These are phyloP conservation scores for Microthlaspi erraticum DNA, from an alignment of 345 rosid genomes.

Conservation along the genomic window DNA sequence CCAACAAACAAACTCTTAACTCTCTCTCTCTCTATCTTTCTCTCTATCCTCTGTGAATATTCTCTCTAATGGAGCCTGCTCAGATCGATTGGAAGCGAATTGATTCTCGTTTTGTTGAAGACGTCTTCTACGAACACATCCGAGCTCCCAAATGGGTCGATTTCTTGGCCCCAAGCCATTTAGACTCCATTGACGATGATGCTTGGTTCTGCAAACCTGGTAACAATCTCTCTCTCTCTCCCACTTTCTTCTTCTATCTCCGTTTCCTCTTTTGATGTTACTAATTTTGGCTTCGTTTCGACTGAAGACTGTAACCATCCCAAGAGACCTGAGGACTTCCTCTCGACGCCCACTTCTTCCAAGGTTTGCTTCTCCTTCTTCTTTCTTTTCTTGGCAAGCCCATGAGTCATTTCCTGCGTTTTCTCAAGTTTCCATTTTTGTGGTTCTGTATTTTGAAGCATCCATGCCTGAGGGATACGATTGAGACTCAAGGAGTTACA, in stretches of 20 bases:
- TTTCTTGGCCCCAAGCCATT: conserved; percentile 54
- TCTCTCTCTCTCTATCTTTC: conserved; percentile 16
- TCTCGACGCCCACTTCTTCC: conserved; percentile 53
- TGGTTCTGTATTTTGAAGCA: conserved; percentile 30
- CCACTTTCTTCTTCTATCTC: not conserved
- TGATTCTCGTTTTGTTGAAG: conserved; percentile 74
- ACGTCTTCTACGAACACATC: conserved; percentile 73
- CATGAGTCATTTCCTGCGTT: too few species aligned
- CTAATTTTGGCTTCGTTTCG: not conserved
- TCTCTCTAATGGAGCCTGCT: conserved; percentile 74
- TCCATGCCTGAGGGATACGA: conserved; percentile 10
- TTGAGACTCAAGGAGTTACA: conserved; percentile 17
- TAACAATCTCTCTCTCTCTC: conserved; percentile 21
- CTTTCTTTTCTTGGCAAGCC: conserved; percentile 32
- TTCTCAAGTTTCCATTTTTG: too few species aligned
- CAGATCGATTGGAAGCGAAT: conserved; percentile 90
- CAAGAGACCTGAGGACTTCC: conserved; percentile 73
- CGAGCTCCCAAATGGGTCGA: conserved; percentile 91
- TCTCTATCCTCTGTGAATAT: conserved; percentile 14
- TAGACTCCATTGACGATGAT: conserved; percentile 50
- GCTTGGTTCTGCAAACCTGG: conserved; percentile 95
- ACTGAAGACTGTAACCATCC: conserved; percentile 86
- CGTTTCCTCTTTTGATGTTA: not conserved
- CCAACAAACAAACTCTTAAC: conserved; percentile 21
- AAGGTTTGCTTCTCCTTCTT: conserved; percentile 35